Conservation (phyloP, 2,329 filamentous ascomycete species). For the Fusarium xyrophilum region DNA sequence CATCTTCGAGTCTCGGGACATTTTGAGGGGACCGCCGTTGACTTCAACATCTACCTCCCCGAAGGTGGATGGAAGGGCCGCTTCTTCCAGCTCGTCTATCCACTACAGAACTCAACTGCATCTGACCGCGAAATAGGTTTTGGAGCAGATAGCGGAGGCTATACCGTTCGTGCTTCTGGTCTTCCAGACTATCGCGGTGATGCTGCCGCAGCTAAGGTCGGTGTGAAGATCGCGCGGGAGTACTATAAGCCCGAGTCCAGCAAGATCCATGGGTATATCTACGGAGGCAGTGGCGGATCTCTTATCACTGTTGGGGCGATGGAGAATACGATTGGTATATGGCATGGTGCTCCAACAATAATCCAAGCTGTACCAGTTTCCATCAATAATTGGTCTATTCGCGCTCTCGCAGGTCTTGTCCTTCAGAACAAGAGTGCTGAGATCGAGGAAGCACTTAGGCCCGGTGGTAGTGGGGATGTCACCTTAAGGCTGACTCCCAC, state of each 20-base stretch:
- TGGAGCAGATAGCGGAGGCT: accelerated
- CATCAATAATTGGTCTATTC: not conserved
- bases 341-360: not conserved
- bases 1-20: not conserved
- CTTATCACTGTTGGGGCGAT: not conserved
- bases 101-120: not conserved
- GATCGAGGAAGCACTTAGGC: accelerated
- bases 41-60: not conserved
- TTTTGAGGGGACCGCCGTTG: accelerated
- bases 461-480: not conserved
- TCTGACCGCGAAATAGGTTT: not conserved
- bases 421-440: not conserved
- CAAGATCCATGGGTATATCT: not conserved
- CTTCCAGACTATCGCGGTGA: not conserved
- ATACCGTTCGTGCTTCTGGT: not conserved
- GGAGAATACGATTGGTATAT: not conserved
- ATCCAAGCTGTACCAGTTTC: not conserved
- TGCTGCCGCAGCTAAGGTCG: not conserved
- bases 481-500: accelerated
- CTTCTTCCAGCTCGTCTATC: not conserved
- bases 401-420: not conserved
- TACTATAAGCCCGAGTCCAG: not conserved
- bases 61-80: not conserved
- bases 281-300: not conserved
- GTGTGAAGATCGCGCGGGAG: accelerated